Evolutionary conservation across 1,139 yeast genomes (phyloP).

Genomic region (Saccharomyces hybrid): DNA sequence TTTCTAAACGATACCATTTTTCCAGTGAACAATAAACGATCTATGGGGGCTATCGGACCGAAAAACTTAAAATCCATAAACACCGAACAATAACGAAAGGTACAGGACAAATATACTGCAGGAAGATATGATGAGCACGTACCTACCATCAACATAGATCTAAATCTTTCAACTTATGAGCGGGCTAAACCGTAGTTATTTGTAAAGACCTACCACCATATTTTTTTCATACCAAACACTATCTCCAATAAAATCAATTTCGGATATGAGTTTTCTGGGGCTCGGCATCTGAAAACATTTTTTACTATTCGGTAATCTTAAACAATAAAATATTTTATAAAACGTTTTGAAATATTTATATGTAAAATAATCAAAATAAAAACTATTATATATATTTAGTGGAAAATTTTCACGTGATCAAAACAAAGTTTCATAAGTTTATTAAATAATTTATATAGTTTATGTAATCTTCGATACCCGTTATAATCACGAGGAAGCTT

Average conservation of each 20-base stretch:
- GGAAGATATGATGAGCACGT: neutral
- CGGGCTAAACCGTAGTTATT: too few relatives aligned
- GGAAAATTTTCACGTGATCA: neutral
- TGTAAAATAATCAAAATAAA: too few relatives aligned
- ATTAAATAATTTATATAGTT: neutral
- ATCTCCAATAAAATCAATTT: neutral
- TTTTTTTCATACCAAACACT: too few relatives aligned
- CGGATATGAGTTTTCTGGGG: neutral
- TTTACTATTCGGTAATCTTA: neutral
- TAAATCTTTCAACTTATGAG: too few relatives aligned
- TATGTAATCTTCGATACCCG: neutral
- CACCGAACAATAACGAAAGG: neutral
- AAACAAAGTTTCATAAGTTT: too few relatives aligned
- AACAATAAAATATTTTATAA: neutral
- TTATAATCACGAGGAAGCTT: too few relatives aligned
- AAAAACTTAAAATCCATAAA: neutral
- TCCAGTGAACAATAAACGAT: neutral
- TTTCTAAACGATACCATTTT: neutral
- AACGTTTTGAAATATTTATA: too few relatives aligned
- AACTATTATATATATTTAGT: too few relatives aligned
- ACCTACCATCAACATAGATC: neutral
- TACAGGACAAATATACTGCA: neutral
- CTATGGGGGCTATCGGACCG: conserved; percentile 1
- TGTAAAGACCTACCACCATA: too few relatives aligned
- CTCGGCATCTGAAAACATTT: too few relatives aligned